Evolutionary conservation across 1,284 basidiomycete genomes (phyloP), one percentile per base, ranked within the genome.

Genomic region (Leccinum variabile): DNA sequence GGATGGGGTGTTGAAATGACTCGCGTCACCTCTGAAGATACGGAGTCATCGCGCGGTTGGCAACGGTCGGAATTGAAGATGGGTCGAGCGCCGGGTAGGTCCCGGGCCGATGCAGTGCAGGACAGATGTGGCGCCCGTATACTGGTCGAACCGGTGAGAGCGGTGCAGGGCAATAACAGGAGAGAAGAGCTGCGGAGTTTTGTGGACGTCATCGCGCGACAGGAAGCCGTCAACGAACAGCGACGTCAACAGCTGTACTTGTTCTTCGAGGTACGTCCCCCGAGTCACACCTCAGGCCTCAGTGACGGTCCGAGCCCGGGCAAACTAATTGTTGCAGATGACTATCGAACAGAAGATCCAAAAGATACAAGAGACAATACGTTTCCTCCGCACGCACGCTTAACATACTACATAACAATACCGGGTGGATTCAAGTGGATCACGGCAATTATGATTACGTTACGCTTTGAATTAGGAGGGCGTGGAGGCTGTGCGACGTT

Each of bases 301-400:
- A 50, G 54, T 46, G 18, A 46, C 44, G 11, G n/a, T 22, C 44
- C 41, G 41, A n/a, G 41, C 41, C 5, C 10, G 57, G 18, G 18
- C 9, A 7, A 18, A 44, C n/a, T 46, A 13, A 22, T 46, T 46
- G 52, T 53, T 28, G 5, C 61, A 87, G 86, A 80, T 87, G 77
- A 73, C 84, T 1, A 82, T 84, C 2, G 72, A 83, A 22, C 77
- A 83, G 54, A 86, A 87, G 65, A 67, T 87, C 1, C 46, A 66
- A 37, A 73, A 72, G 50, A 77, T 77, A 22, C 59, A 78, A 28
- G 72, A 76, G 49, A 76, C 72, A 9, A 71, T 77, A 59, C 60
- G 61, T n/a, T 63, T 68, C 57, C 65, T 79, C n/a, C 71, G 60
- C 8, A 52, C 39, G 32, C 60, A 66, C 9, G 53, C 52, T 25